Percentiles rank a stretch among this genome's conserved stretches.
Conservation (phyloP, 2,329 filamentous ascomycete genomes). For the Trichoderma arundinaceum region DNA sequence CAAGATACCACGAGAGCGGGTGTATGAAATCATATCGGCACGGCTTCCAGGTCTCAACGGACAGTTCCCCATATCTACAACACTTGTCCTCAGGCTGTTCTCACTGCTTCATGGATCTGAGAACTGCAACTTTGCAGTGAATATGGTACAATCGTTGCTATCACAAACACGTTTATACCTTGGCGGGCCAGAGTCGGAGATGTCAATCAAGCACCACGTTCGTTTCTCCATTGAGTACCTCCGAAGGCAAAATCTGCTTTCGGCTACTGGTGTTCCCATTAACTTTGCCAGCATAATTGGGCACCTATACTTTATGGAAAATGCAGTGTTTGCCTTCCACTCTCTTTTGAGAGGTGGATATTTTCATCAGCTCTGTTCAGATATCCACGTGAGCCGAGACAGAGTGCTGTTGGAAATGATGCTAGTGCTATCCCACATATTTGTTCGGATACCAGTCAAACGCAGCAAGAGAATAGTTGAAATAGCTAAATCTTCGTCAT, state of each 20-base stretch:
- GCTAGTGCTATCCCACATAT: conserved; percentile 73
- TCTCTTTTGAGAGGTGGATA: conserved; percentile 73
- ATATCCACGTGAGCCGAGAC: conserved; percentile 57
- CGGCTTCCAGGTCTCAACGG: conserved; percentile 75
- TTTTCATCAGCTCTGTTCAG: conserved; percentile 65
- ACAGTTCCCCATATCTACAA: conserved; percentile 79
- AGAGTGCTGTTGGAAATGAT: conserved; percentile 64
- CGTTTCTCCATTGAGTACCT: conserved; percentile 84
- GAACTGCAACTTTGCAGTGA: conserved; percentile 64
- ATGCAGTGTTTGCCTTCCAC: conserved; percentile 77
- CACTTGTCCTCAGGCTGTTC: conserved; percentile 71
- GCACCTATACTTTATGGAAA: conserved; percentile 79
- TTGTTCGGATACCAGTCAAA: conserved; percentile 62
- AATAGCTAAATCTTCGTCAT: conserved; percentile 62
- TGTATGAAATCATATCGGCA: conserved; percentile 73
- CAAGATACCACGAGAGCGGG: conserved; percentile 64
- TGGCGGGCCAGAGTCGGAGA: conserved; percentile 69
- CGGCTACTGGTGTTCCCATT: conserved; percentile 64
- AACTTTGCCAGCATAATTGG: conserved; percentile 75
- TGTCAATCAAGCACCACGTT: conserved; percentile 75
- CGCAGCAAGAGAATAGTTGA: conserved; percentile 52
- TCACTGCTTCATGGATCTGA: conserved; percentile 70
- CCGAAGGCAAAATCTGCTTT: conserved; percentile 69
- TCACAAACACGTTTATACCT: conserved; percentile 74
- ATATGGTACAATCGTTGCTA: conserved; percentile 68